A percentile compares a stretch with the other conserved stretches of the same genome.
phyloP scores from a whole-genome alignment of 129 eudicot genomes.

The Escallonia herrerae region DNA sequence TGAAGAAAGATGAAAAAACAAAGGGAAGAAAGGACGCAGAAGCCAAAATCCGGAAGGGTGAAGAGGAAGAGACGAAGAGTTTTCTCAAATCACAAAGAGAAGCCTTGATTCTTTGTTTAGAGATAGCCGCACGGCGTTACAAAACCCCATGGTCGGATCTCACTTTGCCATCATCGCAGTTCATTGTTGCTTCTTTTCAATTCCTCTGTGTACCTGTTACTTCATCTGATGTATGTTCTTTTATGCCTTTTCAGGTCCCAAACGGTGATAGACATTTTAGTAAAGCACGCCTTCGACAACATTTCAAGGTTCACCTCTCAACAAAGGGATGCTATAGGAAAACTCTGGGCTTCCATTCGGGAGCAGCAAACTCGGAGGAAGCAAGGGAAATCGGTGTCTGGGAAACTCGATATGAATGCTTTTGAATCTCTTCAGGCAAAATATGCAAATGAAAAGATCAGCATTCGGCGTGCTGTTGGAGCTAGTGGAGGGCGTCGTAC shows the following conservation, averaged over 20 bases:
- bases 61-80: conserved; percentile 61
- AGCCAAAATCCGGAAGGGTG: conserved; percentile 34
- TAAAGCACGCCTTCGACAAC: conserved; percentile 87
- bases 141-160: conserved; percentile 74
- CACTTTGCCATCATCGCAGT: no score
- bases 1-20: conserved; percentile 41
- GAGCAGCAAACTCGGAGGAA: conserved; percentile 83
- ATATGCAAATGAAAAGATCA: conserved; percentile 81
- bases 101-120: conserved; percentile 74
- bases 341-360: conserved; percentile 82
- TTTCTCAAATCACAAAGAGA: conserved; percentile 75
- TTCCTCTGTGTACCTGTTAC: neutral
- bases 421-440: conserved; percentile 86
- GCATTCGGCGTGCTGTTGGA: conserved; percentile 86
- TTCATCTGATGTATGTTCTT: neutral
- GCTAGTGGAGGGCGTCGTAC: conserved; percentile 69
- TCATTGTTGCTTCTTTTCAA: neutral
- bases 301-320: conserved; percentile 54
- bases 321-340: conserved; percentile 79
- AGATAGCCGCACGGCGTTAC: conserved; percentile 88
- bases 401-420: conserved; percentile 90
- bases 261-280: conserved; percentile 86
- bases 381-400: conserved; percentile 91
- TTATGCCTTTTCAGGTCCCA: conserved; percentile 64
- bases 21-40: conserved; percentile 39